These are phyloP conservation scores for Dendrobium officinale DNA, from an alignment of 106 monocot species.

Conservation along the genomic window DNA sequence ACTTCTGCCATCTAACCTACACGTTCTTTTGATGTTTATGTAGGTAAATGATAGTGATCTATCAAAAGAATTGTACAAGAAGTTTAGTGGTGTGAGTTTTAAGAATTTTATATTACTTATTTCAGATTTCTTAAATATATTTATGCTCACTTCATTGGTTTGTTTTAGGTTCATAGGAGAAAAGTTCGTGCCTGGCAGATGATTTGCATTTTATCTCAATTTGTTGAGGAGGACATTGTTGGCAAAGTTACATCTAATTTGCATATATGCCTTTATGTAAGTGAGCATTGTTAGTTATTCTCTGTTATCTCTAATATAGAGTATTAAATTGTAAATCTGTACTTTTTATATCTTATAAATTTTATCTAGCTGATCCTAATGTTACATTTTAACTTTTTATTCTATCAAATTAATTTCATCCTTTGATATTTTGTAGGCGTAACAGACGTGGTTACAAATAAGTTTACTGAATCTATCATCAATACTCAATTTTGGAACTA, in stretches of 20 bases:
- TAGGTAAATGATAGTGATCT: constrained; percentile 90
- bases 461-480: too few species aligned
- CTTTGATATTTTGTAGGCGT: too few species aligned
- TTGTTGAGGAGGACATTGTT: constrained; percentile 72
- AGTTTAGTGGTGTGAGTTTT: constrained; percentile 71
- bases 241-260: constrained; percentile 67
- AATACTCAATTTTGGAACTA: too few species aligned
- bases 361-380: background rate
- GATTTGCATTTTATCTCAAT: constrained; percentile 75
- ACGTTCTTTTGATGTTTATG: constrained; percentile 1
- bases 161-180: constrained; percentile 69
- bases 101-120: constrained; percentile 4
- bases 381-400: background rate
- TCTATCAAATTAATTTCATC: background rate
- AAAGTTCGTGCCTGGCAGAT: constrained; percentile 99
- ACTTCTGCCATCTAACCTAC: background rate
- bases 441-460: too few species aligned
- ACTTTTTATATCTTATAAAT: background rate
- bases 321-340: background rate
- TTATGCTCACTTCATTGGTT: background rate
- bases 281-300: constrained; percentile 4
- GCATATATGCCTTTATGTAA: constrained; percentile 82
- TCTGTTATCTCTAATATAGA: background rate
- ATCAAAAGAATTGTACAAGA: constrained; percentile 89
- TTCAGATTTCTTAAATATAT: background rate